Evolutionary conservation across 371 early-diverging fungal species (phyloP), one percentile per base, ranked within the genome.

Genomic region (Chytridium lagenaria): DNA sequence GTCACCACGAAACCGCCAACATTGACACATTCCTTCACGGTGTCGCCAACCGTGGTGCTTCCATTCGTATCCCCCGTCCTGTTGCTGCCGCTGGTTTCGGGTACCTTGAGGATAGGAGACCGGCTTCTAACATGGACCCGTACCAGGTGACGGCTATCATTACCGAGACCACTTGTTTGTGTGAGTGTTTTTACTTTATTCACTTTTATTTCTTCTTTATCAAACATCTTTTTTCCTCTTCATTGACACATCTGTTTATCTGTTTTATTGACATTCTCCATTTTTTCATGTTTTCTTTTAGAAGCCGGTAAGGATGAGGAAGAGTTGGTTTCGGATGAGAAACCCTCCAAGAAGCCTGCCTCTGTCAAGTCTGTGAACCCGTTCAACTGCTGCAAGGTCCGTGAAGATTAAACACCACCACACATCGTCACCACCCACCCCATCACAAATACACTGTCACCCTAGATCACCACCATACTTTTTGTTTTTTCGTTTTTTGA

Each of bases 51-150:
- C 85, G 89, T 73, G 89, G 89, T 67, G 86, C 87, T n/a, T 88
- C 88, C 49, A 89, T 89, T 74, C 86, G 89, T 81, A 89, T 89
- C 74, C 71, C 89, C 64, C 84, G 89, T 38, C 87, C 86, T 67
- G 87, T 87, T 28, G 86, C 87, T 70, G 85, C 81, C 68, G 81
- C 84, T 70, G 89, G 89, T 34, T 85, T 85, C 71, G 89, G 89
- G 39, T 88, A 88, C 70, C 77, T 87, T 70, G 89, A 88, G 77
- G 89, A 88, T 76, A 79, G 89, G 68, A 77, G 89, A 33, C 89
- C 89, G 66, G 89, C 89, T 66, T 87, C 87, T 69, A 89, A 89
- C 81, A 87, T 88, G 66, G 88, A 89, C 75, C 88, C 89, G 59
- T 89, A 89, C 77, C 81, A 81, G 52, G 89, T 88, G 49, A 89